A percentile compares a stretch with the other conserved stretches of the same genome.
phyloP scores from a whole-genome alignment of 345 rosid species.

The Ceriops tagal region DNA sequence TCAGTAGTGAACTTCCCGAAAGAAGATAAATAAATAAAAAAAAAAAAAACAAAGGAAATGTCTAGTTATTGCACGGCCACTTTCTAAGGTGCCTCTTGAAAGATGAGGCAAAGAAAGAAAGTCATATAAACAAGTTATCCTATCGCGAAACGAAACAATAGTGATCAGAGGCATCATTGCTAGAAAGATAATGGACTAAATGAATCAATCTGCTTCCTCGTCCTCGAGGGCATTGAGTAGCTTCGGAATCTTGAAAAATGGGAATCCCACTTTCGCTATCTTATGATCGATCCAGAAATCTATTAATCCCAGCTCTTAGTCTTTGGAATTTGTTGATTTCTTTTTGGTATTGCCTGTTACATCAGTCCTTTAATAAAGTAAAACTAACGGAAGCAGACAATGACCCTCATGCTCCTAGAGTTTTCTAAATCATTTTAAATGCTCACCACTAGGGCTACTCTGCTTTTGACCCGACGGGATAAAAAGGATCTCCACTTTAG shows the following conservation, averaged over 20 bases:
- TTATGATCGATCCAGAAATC: constrained; percentile 7
- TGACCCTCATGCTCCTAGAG: constrained; percentile 15
- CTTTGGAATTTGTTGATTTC: background rate
- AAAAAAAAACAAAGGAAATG: background rate
- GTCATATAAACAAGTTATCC: constrained; percentile 17
- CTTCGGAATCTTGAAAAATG: constrained; percentile 5
- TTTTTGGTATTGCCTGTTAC: background rate
- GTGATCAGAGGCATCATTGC: background rate
- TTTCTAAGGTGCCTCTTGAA: background rate
- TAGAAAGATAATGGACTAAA: background rate
- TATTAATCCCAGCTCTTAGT: constrained; percentile 7
- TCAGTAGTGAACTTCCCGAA: too few relatives aligned
- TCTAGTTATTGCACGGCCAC: constrained; percentile 3
- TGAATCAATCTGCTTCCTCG: background rate
- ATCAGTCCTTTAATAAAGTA: background rate
- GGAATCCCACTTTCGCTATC: constrained; percentile 21
- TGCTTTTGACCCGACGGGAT: constrained; percentile 19
- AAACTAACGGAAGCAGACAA: constrained; percentile 5
- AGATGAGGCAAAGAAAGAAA: background rate
- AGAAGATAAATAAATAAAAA: too few relatives aligned
- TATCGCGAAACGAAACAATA: constrained; percentile 7
- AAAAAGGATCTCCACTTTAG: constrained; percentile 33
- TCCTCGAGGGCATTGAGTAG: constrained; percentile 4
- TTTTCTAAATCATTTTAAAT: constrained; percentile 20
- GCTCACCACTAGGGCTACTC: constrained; percentile 7